Base-by-base conservation (phyloP, 148 eudicot species). In the Amaranthus palmeri region DNA sequence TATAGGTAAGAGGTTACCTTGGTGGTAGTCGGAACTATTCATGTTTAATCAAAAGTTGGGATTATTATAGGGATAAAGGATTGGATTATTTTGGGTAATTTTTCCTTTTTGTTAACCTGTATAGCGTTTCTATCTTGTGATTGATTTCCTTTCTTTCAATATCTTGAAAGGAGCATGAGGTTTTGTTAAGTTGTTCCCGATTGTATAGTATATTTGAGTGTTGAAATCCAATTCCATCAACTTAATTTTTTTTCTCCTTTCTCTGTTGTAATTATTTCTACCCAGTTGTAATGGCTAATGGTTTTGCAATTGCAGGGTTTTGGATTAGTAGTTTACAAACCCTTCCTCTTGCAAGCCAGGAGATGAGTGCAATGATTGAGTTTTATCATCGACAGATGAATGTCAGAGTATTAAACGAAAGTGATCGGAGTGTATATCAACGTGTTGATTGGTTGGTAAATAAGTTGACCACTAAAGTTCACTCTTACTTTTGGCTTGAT, bases 401-500 rank as follows among this genome's bases (percentile, higher is more conserved):
- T 72, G 77, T 81, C 59, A 86, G 98, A 81, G 67, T 91, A 77
- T 67, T 87, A 55, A 89, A 89, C 65, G 92, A 89, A 76, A 89
- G 73, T 42, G 85, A 85, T 61, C 36, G 81, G 15, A 42, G 68
- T 65, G 87, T 79, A 46, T 86, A 86, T 71, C 83, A 85, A 72
- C 92, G 98, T 11, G 83, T 87, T 58, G 97, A 95, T 80, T 95
- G 98, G 98, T 80, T 91, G 72, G 88, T 88, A 13, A 86, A 91
- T 78, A 91, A 88, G 83, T 75, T 95, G 75, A 76, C 76, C 70
- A 95, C 88, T 44, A 86, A 88, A 83, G 97, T 91, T 49, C 97
- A 95, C 75, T 86, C 99, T 5, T 89, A 85, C 82, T 91, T 89
- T 70, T 91, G 97, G 98, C 90, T 95, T 60, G 98, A 95, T 62